Conservation (phyloP, 2,329 filamentous ascomycete species). For the Fusarium longipes region DNA sequence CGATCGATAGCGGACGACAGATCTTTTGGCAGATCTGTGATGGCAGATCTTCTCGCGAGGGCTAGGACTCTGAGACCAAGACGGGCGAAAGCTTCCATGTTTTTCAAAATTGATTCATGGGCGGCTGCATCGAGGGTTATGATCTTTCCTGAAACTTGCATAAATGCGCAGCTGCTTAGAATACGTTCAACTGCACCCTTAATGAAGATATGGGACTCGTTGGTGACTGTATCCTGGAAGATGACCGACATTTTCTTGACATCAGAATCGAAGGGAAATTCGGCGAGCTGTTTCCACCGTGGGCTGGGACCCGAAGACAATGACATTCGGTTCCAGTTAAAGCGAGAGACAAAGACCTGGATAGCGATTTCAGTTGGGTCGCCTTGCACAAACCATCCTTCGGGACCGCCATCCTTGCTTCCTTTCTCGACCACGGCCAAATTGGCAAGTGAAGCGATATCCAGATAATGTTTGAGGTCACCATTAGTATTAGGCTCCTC, state of each 20-base stretch:
- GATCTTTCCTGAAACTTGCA: slow-evolving; percentile 55
- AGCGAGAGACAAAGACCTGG: slow-evolving; percentile 77
- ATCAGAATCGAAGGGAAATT: slow-evolving; percentile 79
- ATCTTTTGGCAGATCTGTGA: slow-evolving; percentile 35
- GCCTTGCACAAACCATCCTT: slow-evolving; percentile 71
- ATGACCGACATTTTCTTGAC: slow-evolving; percentile 83
- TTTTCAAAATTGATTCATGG: slow-evolving; percentile 66
- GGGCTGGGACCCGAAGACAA: slow-evolving; percentile 61
- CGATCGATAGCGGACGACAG: slow-evolving; percentile 31
- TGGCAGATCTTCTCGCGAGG: slow-evolving; percentile 56
- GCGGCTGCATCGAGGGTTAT: slow-evolving; percentile 50
- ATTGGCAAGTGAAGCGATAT: slow-evolving; percentile 73
- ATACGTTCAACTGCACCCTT: slow-evolving; percentile 76
- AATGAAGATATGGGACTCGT: slow-evolving; percentile 63
- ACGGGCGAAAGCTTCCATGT: slow-evolving; percentile 73
- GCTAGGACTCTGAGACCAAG: slow-evolving; percentile 75
- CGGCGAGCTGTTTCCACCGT: slow-evolving; percentile 68
- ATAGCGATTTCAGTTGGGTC: slow-evolving; percentile 77
- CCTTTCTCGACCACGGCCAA: slow-evolving; percentile 63
- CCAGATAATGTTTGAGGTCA: slow-evolving; percentile 66
- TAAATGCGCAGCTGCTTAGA: slow-evolving; percentile 66
- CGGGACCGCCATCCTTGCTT: slow-evolving; percentile 58
- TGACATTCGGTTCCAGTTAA: slow-evolving; percentile 68
- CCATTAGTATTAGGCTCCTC: slow-evolving; percentile 57
- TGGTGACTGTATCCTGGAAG: slow-evolving; percentile 58